These are phyloP conservation scores for Acanthamoeba culbertsoni DNA, from an alignment of 208 protist species.

Conservation along the genomic window DNA sequence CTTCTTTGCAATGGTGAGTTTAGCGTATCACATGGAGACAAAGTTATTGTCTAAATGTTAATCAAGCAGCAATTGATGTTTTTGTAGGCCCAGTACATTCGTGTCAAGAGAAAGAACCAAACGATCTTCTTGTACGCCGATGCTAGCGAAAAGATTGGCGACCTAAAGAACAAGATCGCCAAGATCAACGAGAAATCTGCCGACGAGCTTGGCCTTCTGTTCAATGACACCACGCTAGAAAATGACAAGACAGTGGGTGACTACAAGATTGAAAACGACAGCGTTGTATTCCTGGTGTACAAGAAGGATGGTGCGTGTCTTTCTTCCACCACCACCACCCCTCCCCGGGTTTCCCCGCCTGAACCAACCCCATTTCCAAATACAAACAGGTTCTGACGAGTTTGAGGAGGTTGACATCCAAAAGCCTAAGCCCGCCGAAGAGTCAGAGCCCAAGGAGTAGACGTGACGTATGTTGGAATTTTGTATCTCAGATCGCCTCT, in stretches of 20 bases:
- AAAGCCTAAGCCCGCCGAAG: slow-evolving; percentile 18
- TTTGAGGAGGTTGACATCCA: slow-evolving; percentile 57
- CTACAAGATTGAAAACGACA: slow-evolving; percentile 61
- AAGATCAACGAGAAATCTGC: slow-evolving; percentile 53
- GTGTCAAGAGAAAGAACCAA: slow-evolving; percentile 57
- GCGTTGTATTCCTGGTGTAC: slow-evolving; percentile 53
- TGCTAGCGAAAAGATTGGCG: slow-evolving; percentile 15
- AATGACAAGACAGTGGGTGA: slow-evolving; percentile 44
- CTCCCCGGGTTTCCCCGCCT: too few species aligned
- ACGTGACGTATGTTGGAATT: too few species aligned
- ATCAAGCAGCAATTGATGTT: too few species aligned
- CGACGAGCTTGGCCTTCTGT: slow-evolving; percentile 33
- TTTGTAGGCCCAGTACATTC: slow-evolving; percentile 30
- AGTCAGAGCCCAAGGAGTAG: slow-evolving; percentile 38
- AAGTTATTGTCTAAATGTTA: too few species aligned
- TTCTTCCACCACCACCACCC: background rate
- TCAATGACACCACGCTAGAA: slow-evolving; percentile 41
- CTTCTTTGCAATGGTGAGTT: too few species aligned
- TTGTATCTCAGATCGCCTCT: background rate
- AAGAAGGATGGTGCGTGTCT: slow-evolving; percentile 23
- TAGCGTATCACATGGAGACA: too few species aligned
- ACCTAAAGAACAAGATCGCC: slow-evolving; percentile 29
- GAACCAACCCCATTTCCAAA: too few species aligned
- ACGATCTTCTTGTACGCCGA: slow-evolving; percentile 56
- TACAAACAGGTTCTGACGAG: slow-evolving; percentile 51